A percentile compares a stretch with the other conserved stretches of the same genome.
Conservation (phyloP, 1,284 basidiomycete genomes). For the Coniferiporia sulphurascens region DNA sequence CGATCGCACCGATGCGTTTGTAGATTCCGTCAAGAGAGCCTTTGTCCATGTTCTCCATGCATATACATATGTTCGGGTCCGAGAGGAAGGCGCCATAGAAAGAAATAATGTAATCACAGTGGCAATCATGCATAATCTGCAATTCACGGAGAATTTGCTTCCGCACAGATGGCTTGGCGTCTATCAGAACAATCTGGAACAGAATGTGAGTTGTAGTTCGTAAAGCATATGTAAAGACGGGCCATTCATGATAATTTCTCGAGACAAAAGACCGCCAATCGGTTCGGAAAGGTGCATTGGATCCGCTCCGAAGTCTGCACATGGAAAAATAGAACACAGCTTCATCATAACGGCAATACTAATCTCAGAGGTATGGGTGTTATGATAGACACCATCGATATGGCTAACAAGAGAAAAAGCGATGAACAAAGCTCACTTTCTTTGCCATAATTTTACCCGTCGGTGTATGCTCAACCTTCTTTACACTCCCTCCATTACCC, state of each 20-base stretch:
- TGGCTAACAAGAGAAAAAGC: too few species aligned
- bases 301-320: not conserved
- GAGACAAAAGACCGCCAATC: too few species aligned
- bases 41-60: conserved; percentile 98
- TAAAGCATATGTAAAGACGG: not conserved
- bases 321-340: not conserved
- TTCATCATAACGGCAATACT: not conserved
- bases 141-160: conserved; percentile 97
- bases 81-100: conserved; percentile 95
- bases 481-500: conserved; percentile 97
- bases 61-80: conserved; percentile 98
- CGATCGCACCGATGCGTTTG: conserved; percentile 87
- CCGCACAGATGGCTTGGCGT: conserved; percentile 94
- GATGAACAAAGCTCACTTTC: conserved; percentile 57
- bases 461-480: conserved; percentile 91
- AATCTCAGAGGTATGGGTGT: not conserved
- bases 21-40: conserved; percentile 90
- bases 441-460: conserved; percentile 90
- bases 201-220: not conserved
- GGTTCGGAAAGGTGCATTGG: not conserved
- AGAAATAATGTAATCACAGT: conserved; percentile 89
- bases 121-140: conserved; percentile 98
- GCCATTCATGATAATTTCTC: too few species aligned
- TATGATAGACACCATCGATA: not conserved
- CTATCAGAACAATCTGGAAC: conserved; percentile 89